Conservation (phyloP, 108 stramenopile genomes). For the Pelagomonas calceolata region DNA sequence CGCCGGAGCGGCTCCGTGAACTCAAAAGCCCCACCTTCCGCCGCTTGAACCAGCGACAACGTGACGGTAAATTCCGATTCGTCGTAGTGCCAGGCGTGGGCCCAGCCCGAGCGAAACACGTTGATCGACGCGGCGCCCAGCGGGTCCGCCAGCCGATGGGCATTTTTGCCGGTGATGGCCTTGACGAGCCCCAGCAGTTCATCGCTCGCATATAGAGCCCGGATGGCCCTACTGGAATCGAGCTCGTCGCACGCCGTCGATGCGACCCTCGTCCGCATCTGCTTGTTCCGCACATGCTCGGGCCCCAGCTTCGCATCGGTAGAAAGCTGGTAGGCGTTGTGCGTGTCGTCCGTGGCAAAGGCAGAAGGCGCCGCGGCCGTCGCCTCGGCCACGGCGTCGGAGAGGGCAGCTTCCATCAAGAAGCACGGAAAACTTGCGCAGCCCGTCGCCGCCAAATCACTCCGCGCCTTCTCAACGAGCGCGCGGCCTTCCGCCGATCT, state of each 20-base stretch:
- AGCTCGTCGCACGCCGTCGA: not conserved
- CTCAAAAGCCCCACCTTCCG: constrained; percentile 28
- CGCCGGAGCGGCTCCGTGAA: constrained; percentile 37
- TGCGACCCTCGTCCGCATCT: not conserved
- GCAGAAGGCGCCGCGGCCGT: not conserved
- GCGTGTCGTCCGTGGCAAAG: not conserved
- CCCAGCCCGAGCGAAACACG: constrained; percentile 30
- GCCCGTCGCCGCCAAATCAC: too few relatives aligned
- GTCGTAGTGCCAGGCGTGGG: constrained; percentile 44
- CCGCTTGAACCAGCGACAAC: constrained; percentile 32
- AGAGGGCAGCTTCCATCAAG: not conserved
- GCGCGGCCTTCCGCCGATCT: too few relatives aligned
- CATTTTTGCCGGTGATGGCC: constrained; percentile 10
- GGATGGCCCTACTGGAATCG: not conserved
- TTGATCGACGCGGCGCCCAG: constrained; percentile 40
- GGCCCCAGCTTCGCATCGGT: not conserved
- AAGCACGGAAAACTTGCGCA: not conserved
- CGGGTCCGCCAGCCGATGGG: constrained; percentile 35
- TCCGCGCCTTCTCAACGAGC: too few relatives aligned
- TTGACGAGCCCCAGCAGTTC: constrained; percentile 19
- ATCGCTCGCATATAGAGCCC: constrained; percentile 21
- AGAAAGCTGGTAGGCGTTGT: constrained; percentile 3
- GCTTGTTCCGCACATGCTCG: not conserved
- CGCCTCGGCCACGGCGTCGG: not conserved
- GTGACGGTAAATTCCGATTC: constrained; percentile 46